Evolutionary conservation across 192 early-diverging fungal genomes (phyloP).

Genomic region (Coemansia sp.): DNA sequence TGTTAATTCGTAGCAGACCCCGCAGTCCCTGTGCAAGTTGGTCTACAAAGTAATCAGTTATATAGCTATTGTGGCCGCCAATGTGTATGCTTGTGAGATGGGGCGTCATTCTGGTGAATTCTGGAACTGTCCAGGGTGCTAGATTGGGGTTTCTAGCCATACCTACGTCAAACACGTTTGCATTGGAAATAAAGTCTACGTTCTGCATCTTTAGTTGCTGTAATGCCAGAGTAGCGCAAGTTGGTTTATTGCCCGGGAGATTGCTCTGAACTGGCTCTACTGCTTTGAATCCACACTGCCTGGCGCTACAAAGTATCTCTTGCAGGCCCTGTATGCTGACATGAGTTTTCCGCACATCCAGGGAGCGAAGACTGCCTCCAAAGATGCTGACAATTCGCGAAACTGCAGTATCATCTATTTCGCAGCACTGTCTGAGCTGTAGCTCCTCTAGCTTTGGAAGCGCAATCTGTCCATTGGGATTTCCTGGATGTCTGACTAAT

Average conservation of each 20-base stretch:
- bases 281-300: constrained; percentile 5
- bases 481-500: neutral
- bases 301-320: neutral
- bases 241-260: neutral
- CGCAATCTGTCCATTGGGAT: constrained; percentile 1
- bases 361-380: constrained; percentile 12
- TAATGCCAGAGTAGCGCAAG: constrained; percentile 1
- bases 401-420: constrained; percentile 14
- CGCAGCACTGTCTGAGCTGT: constrained; percentile 14
- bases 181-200: constrained; percentile 8
- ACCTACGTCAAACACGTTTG: neutral
- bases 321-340: constrained; percentile 6
- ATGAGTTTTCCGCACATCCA: constrained; percentile 14
- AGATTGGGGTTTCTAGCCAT: constrained; percentile 10
- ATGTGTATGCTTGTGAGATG: constrained; percentile 23
- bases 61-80: constrained; percentile 23
- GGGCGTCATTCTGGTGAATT: constrained; percentile 16
- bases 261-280: neutral
- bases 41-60: constrained; percentile 24
- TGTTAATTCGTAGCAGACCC: constrained; percentile 14
- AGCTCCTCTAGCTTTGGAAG: constrained; percentile 29
- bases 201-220: constrained; percentile 13
- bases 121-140: neutral
- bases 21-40: constrained; percentile 16
- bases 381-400: constrained; percentile 22